Evolutionary conservation across 768 basidiomycete genomes (phyloP), one percentile per base, ranked within the genome.

Genomic region (Termitomyces heimii): DNA sequence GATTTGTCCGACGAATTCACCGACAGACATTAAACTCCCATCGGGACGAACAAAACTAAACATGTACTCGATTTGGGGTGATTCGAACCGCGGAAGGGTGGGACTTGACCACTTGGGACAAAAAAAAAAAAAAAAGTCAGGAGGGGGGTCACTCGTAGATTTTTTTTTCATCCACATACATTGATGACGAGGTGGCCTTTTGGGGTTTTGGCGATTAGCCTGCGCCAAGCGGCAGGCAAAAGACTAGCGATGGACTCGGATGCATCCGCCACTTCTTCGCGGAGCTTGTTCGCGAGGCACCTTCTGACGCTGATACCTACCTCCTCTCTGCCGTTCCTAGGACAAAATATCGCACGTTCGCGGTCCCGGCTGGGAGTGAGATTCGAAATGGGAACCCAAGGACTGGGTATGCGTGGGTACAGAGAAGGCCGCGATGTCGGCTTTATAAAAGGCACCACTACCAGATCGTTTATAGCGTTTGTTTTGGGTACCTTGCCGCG

Each of bases 1-100:
- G 24, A 60, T 52, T 24, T 56, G 55, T 20, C 37, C 53, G 3
- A 47, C 46, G 20, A 60, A 56, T 39, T 60, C 50, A 20, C 50
- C 55, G 18, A 53, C 10, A n/a, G 31, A 53, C 29, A 56, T 32
- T 1, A 35, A 4, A 10, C 3, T 34, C 1, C 40, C 39, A 18
- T 40, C 45, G 2, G 26, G 1, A 20, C 26, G 34, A 12, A 39
- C 32, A 34, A 60, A 60, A 4, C 24, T 53, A 34, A 60, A 52
- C 18, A 37, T 32, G 59, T 56, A 56, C 26, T 37, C 39, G 7
- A 45, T 20, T 32, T 56, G 24, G 4, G 47, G 57, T 9, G 48
- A 50, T 35, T 35, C 20, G 14, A 34, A 26, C 34, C 5, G 51
- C n/a, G 45, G 31, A 34, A 32, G 31, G 31, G 18, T 13, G 55